Percentiles rank a stretch among this genome's conserved stretches.
Conservation (phyloP, 2,329 filamentous ascomycete genomes). For the Penicillium sp. region DNA sequence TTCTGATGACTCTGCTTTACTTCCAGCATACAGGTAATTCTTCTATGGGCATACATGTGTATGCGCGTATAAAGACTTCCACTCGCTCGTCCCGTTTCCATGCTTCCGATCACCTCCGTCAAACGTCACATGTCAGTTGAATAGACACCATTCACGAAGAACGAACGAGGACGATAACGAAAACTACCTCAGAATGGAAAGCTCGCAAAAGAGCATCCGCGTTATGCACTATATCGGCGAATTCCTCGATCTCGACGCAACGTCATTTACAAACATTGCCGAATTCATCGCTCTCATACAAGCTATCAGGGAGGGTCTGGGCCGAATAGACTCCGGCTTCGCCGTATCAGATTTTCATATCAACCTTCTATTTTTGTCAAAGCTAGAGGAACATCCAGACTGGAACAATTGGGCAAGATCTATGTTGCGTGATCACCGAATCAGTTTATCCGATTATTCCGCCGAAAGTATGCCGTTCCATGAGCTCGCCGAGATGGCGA, state of each 20-base stretch:
- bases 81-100: neutral
- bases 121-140: no score
- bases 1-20: no score
- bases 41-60: no score
- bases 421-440: constrained; percentile 24
- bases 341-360: constrained; percentile 23
- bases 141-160: neutral
- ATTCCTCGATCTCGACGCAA: constrained; percentile 25
- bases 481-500: constrained; percentile 21
- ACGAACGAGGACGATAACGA: no score
- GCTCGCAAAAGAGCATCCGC: constrained; percentile 24
- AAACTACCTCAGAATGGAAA: constrained; percentile 21
- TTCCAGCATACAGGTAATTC: no score
- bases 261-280: constrained; percentile 21
- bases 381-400: constrained; percentile 22
- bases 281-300: constrained; percentile 27
- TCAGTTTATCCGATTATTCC: constrained; percentile 18
- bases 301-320: constrained; percentile 25
- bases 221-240: constrained; percentile 27
- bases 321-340: constrained; percentile 23
- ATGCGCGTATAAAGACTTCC: neutral
- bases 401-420: constrained; percentile 24
- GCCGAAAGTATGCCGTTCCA: constrained; percentile 21
- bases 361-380: constrained; percentile 24
- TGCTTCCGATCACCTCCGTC: neutral